Base-by-base conservation (phyloP, 2,329 filamentous ascomycete species). In the Penicillium freii region DNA sequence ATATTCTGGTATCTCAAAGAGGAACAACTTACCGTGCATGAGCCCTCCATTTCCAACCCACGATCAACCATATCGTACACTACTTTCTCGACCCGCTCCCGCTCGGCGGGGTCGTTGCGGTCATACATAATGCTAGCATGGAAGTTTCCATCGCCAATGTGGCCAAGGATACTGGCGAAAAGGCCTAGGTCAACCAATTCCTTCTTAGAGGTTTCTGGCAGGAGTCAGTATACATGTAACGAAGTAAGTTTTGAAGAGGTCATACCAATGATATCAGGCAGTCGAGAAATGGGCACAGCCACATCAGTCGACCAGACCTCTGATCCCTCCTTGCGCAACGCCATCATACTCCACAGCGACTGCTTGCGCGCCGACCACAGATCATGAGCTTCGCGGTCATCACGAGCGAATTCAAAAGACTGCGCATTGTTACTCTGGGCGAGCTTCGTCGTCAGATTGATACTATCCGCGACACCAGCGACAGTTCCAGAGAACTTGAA, bases 131-230 rank as follows among this genome's bases (percentile, higher is more conserved):
- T 94, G 70, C 88, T 90, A 71, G 92, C 88, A 73, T 97, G 92
- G 78, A 97, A 97, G 74, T 97, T 97, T 38, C 92, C 92, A 70
- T 96, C 92, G 13, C 92, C 92, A 56, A 97, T 88, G 69, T 97
- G 92, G 3, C 92, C 92, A 4, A 97, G 79, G 29, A 96, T 90
- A 67, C 89, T 92, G 1, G 91, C 91, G 71, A 96, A 96, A 1
- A 96, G 77, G 0, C 91, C 91, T 11, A 96, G 80, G 13, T 91
- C 86, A 68, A 93, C 89, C 82, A 96, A 87, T 69, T 96, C 91
- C 71, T 90, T 89, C 78, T 96, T 96, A 61, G 90, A 92, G 43
- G 91, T 81, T 71, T 96, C 92, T 79, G 83, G 3, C 6, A 11
- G 21, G 4, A 3, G 39, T 67, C 45, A 71, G 66, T 45, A 54